Evolutionary conservation across 139 green algal species (phyloP), one percentile per base, ranked within the genome.

Genomic region (Chlorella vulgaris): DNA sequence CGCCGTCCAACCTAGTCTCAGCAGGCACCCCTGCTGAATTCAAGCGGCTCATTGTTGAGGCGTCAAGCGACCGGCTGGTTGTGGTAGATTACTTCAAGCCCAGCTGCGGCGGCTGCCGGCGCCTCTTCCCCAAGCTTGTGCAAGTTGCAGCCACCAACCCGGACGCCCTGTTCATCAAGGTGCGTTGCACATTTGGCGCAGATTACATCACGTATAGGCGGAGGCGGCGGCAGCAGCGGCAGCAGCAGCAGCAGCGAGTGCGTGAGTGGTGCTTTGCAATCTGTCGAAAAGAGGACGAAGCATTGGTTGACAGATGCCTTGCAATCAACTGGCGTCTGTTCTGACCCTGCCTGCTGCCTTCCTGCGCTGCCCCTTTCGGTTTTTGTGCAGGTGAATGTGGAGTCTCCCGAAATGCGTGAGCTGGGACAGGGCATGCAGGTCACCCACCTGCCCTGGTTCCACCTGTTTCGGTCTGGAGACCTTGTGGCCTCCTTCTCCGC

Each of bases 111-210:
- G 84, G 51, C 28, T 93, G 89, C 53, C 78, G 82, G 6, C 69
- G 74, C 1, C 78, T 95, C 33, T 86, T 84, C 66, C 82, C 86
- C 26, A 94, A 93, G 65, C 75, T 95, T 18, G 81, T 84, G 43
- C 78, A 93, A 69, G 76, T 95, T 0, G 91, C 91, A 0, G 8
- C 29, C 4, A 75, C 88, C 18, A 86, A 93, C 80, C 82, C 83
- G 0, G 81, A 92, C 26, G 73, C 86, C 8, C 55, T 90, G 7
- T 95, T 94, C 62, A 60, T 91, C 29, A 95, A 93, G 85, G 84
- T 93, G 35, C 28, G 83, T 10, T 85, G 5, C 21, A 36, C 31
- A 43, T 68, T 10, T n/a, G n/a, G n/a, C n/a, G n/a, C n/a, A n/a
- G n/a, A n/a, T n/a, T n/a, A n/a, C n/a, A n/a, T n/a, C n/a, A n/a